phyloP scores from a whole-genome alignment of 768 basidiomycete genomes.

The Sarcodon aspratus region DNA sequence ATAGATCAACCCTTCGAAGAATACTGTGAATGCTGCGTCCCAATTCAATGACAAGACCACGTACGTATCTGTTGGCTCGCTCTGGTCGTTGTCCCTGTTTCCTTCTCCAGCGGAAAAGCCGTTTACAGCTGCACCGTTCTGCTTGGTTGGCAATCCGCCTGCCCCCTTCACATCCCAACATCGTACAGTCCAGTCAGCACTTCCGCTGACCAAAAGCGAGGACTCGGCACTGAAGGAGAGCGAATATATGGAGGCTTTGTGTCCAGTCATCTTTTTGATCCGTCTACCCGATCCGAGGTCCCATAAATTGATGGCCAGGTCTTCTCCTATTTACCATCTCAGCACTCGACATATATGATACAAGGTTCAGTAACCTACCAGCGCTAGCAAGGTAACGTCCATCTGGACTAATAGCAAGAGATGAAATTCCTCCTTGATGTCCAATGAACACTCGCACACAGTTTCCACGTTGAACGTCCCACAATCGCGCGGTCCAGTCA shows the following conservation, averaged over 20 bases:
- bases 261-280: conserved; percentile 94
- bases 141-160: conserved; percentile 52
- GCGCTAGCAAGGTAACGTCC: conserved; percentile 90
- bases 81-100: conserved; percentile 32
- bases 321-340: conserved; percentile 48
- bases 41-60: conserved; percentile 14
- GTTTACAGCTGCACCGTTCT: conserved; percentile 35
- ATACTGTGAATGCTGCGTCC: background rate
- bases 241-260: conserved; percentile 81
- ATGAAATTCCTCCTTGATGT: conserved; percentile 81
- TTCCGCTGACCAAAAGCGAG: conserved; percentile 79
- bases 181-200: conserved; percentile 93
- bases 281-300: conserved; percentile 90
- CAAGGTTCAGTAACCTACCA: conserved; percentile 27
- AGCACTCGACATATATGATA: background rate
- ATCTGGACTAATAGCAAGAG: conserved; percentile 85
- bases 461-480: conserved; percentile 95
- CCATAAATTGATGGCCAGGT: conserved; percentile 92
- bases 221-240: conserved; percentile 91
- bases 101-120: conserved; percentile 16
- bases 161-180: conserved; percentile 91
- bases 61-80: conserved; percentile 49
- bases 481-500: conserved; percentile 91
- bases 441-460: conserved; percentile 95
- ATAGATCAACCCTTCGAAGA: conserved; percentile 42